Conservation (phyloP, 1,284 basidiomycete species). For the Tylopilus orsonianus region DNA sequence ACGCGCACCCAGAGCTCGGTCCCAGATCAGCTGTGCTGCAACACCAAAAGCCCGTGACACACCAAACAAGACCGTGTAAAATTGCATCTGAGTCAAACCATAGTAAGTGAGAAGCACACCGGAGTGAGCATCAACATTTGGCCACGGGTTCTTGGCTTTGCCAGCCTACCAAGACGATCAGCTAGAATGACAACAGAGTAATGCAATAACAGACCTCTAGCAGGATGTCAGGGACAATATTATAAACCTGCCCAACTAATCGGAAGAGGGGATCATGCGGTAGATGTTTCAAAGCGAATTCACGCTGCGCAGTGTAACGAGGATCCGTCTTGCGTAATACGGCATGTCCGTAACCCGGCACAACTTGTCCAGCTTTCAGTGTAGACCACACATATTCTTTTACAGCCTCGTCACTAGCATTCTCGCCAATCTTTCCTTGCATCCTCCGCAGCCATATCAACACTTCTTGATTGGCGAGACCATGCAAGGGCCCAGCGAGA, state of each 20-base stretch:
- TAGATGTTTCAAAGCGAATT: conserved; percentile 90
- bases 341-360: conserved; percentile 95
- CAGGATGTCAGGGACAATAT: conserved; percentile 90
- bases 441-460: conserved; percentile 89
- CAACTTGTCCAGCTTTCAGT: conserved; percentile 87
- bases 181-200: conserved; percentile 75
- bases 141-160: conserved; percentile 93
- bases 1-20: conserved; percentile 93
- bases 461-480: conserved; percentile 96
- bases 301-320: conserved; percentile 93
- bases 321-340: conserved; percentile 98
- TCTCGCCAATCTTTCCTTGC: conserved; percentile 81
- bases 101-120: conserved; percentile 93
- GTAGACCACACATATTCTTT: conserved; percentile 94
- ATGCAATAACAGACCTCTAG: conserved; percentile 77
- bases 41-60: conserved; percentile 94
- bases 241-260: conserved; percentile 90
- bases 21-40: conserved; percentile 89
- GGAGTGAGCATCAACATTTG: conserved; percentile 97
- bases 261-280: conserved; percentile 89
- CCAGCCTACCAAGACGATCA: conserved; percentile 76
- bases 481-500: conserved; percentile 96
- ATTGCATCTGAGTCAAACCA: conserved; percentile 86
- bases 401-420: conserved; percentile 81
- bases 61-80: conserved; percentile 97